Base-by-base conservation (phyloP, 2,329 filamentous ascomycete genomes). In the Emergomyces africanus region DNA sequence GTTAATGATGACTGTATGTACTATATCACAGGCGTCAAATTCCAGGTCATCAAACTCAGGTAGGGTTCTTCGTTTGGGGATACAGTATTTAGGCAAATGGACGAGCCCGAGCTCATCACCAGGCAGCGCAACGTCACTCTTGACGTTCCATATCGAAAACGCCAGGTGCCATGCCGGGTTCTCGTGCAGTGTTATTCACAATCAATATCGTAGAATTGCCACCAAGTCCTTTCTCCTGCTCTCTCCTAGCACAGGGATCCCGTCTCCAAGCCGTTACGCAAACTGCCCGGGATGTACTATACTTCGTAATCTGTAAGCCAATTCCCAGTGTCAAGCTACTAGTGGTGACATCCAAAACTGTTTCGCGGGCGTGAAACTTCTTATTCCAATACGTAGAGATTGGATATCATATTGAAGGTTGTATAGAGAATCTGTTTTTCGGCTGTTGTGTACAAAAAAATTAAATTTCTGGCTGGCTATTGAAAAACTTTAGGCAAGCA, bases 131-230 rank as follows among this genome's bases (percentile, higher is more conserved):
- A 65, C 65, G 0, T 67, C 69, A 1, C 60, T 57, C 14, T 66
- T 60, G 23, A 72, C 54, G 2, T 55, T 60, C 37, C 62, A 35
- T 14, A 66, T 57, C 12, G 54, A 57, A 33, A 69, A 66, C 2
- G n/a, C 9, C 28, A 14, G 48, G 42, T 2, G 67, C 67, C 3
- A 8, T 65, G 66, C n/a, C 66, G 59, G 35, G 64, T 85, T 4
- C 87, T 88, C 2, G 89, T 86, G 63, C 91, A 82, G 79, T 91
- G 86, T 57, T 85, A 30, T 30, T 30, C 30, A 30, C 30, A 87
- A 67, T 94, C 89, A 10, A 88, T 80, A 15, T 87, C 80, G 68
- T 85, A 91, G 28, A 72, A 42, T 62, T 65, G 65, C 70, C 71
- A 72, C 70, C 70, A 73, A 8, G 71, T 72, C 18, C 71, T 64